A percentile compares a stretch with the other conserved stretches of the same genome.
Conservation (phyloP, 164 flowering plant genomes). For the Dillenia turbinata region DNA sequence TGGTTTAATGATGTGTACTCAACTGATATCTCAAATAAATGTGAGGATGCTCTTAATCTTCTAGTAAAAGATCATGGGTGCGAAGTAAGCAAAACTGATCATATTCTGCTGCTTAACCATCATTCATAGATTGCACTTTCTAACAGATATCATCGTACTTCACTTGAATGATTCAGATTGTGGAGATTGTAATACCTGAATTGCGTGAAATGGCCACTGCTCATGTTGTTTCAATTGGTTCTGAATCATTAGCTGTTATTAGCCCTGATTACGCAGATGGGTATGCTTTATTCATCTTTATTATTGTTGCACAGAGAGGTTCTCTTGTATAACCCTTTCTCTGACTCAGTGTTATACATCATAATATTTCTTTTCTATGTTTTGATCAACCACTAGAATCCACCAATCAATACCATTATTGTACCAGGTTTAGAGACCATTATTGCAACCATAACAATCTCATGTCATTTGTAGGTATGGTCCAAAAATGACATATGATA, state of each 20-base stretch:
- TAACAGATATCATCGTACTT: not conserved
- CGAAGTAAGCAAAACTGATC: conserved; percentile 41
- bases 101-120: too few relatives aligned
- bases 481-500: conserved; percentile 52
- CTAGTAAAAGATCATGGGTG: conserved; percentile 60
- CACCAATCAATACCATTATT: too few relatives aligned
- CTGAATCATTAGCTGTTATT: conserved; percentile 51
- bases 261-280: conserved; percentile 69
- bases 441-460: not conserved
- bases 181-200: conserved; percentile 86
- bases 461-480: conserved; percentile 37
- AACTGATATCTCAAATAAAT: conserved; percentile 71
- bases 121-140: too few relatives aligned
- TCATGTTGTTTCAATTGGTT: conserved; percentile 90
- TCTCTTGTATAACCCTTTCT: too few relatives aligned
- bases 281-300: conserved; percentile 33
- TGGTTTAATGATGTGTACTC: conserved; percentile 94
- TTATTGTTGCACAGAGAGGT: too few relatives aligned
- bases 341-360: too few relatives aligned
- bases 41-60: conserved; percentile 66
- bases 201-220: conserved; percentile 79
- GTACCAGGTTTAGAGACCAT: too few relatives aligned
- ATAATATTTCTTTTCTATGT: too few relatives aligned
- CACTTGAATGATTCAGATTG: conserved; percentile 27
- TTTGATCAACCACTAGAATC: too few relatives aligned